A percentile compares a stretch with the other conserved stretches of the same genome.
phyloP scores from a whole-genome alignment of 495 filamentous ascomycete genomes.

The Podospora tetraspora region DNA sequence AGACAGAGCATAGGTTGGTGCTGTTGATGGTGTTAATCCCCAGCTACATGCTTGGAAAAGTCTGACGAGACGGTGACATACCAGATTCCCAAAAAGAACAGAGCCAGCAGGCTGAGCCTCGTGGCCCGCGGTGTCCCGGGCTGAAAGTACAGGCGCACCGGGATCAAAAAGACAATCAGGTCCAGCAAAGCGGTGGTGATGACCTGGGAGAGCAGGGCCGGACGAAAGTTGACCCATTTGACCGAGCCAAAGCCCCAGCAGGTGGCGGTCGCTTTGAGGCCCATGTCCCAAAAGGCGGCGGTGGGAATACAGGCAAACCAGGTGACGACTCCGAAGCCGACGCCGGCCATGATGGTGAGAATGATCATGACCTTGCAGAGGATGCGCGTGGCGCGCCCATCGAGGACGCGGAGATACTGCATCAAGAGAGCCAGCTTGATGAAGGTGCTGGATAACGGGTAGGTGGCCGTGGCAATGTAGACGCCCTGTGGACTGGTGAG shows the following conservation, averaged over 20 bases:
- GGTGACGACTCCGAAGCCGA: slow-evolving; percentile 37
- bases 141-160: slow-evolving; percentile 29
- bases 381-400: slow-evolving; percentile 4
- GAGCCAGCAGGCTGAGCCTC: slow-evolving; percentile 21
- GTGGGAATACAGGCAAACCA: slow-evolving; percentile 42
- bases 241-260: slow-evolving; percentile 31
- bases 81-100: slow-evolving; percentile 29
- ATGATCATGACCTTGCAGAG: slow-evolving; percentile 20
- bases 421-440: slow-evolving; percentile 35
- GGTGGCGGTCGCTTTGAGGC: neutral
- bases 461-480: slow-evolving; percentile 29
- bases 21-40: slow-evolving; percentile 11
- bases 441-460: slow-evolving; percentile 26
- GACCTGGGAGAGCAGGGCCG: neutral
- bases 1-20: slow-evolving; percentile 28
- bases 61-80: slow-evolving; percentile 11
- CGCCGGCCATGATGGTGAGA: slow-evolving; percentile 27
- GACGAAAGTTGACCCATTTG: neutral
- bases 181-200: slow-evolving; percentile 28
- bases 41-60: neutral
- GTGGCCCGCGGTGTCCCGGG: slow-evolving; percentile 12
- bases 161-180: slow-evolving; percentile 29
- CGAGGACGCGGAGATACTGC: slow-evolving; percentile 32
- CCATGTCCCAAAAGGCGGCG: slow-evolving; percentile 34
- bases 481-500: slow-evolving; percentile 14